phyloP scores from a whole-genome alignment of 2,329 filamentous ascomycete species.

The Fusarium longipes region DNA sequence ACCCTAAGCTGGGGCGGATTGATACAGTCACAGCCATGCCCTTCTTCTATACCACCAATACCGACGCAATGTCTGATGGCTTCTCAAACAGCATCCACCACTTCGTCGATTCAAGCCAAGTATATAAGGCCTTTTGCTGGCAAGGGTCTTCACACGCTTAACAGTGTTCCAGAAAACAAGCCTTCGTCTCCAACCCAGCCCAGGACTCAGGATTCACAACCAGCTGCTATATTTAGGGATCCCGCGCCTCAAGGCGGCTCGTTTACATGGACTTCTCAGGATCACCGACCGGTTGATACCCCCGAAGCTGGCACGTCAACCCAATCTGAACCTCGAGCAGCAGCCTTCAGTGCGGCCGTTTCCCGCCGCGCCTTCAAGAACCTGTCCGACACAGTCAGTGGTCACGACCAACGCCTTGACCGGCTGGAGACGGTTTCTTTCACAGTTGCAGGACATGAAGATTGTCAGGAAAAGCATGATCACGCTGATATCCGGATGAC shows the following conservation, averaged over 20 bases:
- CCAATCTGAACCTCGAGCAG: slow-evolving; percentile 45
- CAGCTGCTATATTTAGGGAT: slow-evolving; percentile 28
- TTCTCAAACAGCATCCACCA: slow-evolving; percentile 65
- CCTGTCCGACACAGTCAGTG: slow-evolving; percentile 64
- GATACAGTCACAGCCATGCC: slow-evolving; percentile 54
- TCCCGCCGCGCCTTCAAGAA: slow-evolving; percentile 56
- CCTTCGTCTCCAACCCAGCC: slow-evolving; percentile 49
- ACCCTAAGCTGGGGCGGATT: slow-evolving; percentile 64
- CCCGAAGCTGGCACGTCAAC: slow-evolving; percentile 41
- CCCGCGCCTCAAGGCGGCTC: slow-evolving; percentile 37
- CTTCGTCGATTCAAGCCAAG: slow-evolving; percentile 61
- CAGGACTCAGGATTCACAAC: slow-evolving; percentile 37
- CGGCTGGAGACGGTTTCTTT: slow-evolving; percentile 77
- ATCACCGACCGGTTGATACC: slow-evolving; percentile 33
- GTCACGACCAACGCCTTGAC: slow-evolving; percentile 74
- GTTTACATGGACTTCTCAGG: slow-evolving; percentile 42
- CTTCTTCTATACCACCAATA: slow-evolving; percentile 56
- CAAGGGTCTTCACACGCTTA: slow-evolving; percentile 66
- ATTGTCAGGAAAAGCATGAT: slow-evolving; percentile 75
- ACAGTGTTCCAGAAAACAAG: slow-evolving; percentile 48
- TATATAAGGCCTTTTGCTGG: slow-evolving; percentile 68
- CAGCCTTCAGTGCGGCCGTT: slow-evolving; percentile 38
- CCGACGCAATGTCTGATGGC: slow-evolving; percentile 63
- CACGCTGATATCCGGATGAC: slow-evolving; percentile 73
- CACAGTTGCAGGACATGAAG: slow-evolving; percentile 72